phyloP scores from a whole-genome alignment of 139 green algal genomes.

The Chloropicon primus region DNA sequence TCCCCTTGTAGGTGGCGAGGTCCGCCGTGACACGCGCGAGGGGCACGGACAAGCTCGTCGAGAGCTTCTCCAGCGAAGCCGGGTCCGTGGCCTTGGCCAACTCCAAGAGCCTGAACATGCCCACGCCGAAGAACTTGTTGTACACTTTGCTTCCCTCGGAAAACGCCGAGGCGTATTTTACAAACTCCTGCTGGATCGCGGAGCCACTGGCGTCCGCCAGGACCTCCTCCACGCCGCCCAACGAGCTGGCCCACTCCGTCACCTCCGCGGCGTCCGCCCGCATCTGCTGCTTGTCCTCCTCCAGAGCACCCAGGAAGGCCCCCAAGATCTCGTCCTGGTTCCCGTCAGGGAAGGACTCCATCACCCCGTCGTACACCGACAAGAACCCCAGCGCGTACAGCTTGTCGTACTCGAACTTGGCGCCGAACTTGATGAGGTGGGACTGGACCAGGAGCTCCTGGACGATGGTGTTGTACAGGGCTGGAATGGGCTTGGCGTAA shows the following conservation, averaged over 20 bases:
- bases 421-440: slow-evolving; percentile 76
- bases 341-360: slow-evolving; percentile 47
- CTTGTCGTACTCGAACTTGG: slow-evolving; percentile 76
- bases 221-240: background rate
- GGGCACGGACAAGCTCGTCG: slow-evolving; percentile 76
- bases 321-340: slow-evolving; percentile 27
- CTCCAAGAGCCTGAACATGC: slow-evolving; percentile 79
- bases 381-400: slow-evolving; percentile 74
- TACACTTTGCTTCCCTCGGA: slow-evolving; percentile 54
- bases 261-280: slow-evolving; percentile 18
- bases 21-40: slow-evolving; percentile 42
- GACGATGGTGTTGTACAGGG: slow-evolving; percentile 73
- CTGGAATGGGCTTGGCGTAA: slow-evolving; percentile 50
- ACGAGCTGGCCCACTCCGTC: slow-evolving; percentile 15
- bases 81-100: slow-evolving; percentile 48
- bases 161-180: slow-evolving; percentile 17
- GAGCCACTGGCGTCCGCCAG: background rate
- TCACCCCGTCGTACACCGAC: slow-evolving; percentile 75
- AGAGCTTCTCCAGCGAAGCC: slow-evolving; percentile 44
- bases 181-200: background rate
- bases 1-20: slow-evolving; percentile 33
- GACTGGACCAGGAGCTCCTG: slow-evolving; percentile 87
- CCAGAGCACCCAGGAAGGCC: slow-evolving; percentile 21
- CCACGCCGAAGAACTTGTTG: slow-evolving; percentile 85
- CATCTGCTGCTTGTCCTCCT: slow-evolving; percentile 19